phyloP scores from a whole-genome alignment of 163 green algal species.

The Scenedesmus sp. region DNA sequence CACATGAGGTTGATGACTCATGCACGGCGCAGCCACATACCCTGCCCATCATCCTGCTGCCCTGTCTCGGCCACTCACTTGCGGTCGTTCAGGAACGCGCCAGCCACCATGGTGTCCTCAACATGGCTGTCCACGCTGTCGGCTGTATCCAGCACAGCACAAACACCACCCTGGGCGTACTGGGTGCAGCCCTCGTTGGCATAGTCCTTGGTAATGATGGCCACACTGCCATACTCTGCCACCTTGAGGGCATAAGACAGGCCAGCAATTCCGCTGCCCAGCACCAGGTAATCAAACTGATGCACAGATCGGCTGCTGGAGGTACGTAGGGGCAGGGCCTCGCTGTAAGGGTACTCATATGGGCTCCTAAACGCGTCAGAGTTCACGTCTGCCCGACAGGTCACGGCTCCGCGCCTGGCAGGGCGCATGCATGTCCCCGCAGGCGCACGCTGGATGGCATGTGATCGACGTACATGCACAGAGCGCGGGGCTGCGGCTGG shows the following conservation, averaged over 20 bases:
- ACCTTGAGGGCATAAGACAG: slow-evolving; percentile 97
- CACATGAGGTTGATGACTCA: neutral
- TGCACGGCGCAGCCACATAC: neutral
- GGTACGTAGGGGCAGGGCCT: neutral
- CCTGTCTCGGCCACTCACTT: slow-evolving; percentile 69
- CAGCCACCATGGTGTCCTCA: slow-evolving; percentile 96
- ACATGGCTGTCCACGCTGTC: slow-evolving; percentile 95
- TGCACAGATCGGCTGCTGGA: slow-evolving; percentile 48
- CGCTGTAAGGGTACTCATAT: slow-evolving; percentile 20
- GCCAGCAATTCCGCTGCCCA: slow-evolving; percentile 97
- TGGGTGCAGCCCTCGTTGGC: slow-evolving; percentile 94
- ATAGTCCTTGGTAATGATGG: slow-evolving; percentile 94
- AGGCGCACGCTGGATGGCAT: neutral
- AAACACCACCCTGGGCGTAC: slow-evolving; percentile 98
- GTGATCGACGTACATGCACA: neutral
- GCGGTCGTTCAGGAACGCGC: slow-evolving; percentile 91
- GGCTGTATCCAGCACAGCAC: slow-evolving; percentile 90
- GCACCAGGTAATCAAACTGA: slow-evolving; percentile 94
- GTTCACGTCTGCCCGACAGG: slow-evolving; percentile 56
- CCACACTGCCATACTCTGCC: slow-evolving; percentile 87
- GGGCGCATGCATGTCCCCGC: slow-evolving; percentile 2
- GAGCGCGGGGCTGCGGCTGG: neutral
- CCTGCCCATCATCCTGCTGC: neutral
- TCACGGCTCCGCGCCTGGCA: neutral
- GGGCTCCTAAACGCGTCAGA: slow-evolving; percentile 52